Base-by-base conservation (phyloP, 257 asterid genomes). In the Datura wrightii region DNA sequence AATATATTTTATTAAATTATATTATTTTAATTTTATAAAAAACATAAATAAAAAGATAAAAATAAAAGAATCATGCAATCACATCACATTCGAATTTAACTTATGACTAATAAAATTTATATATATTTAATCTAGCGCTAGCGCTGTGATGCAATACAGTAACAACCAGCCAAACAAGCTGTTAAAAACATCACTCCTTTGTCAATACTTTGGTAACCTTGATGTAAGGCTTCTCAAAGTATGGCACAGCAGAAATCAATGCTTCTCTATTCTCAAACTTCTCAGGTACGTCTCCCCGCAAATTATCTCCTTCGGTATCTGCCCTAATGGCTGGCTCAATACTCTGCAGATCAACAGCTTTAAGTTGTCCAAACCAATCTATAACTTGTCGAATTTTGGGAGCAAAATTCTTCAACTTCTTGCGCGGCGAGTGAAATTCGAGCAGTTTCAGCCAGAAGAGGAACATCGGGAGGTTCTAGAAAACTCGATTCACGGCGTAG, bases 341-440 rank as follows among this genome's bases (percentile, higher is more conserved):
- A 86, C 93, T 94, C 86, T 90, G 89, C 78, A 96, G 95, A 89
- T 93, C 99, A 84, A 93, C 95, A 2, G 92, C 95, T 90, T 96
- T 97, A 89, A 96, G 98, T 89, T 96, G 97, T 85, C 98, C 96
- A 87, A 94, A 94, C 97, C 90, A 88, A 82, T 92, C 94, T 53
- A 93, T 89, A 58, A 95, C 96, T 91, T 93, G 92, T 39, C 65
- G 89, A 65, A 93, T 91, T 88, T 93, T 93, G 4, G 98, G 97
- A 72, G 86, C 93, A 63, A 93, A 24, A 95, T 84, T 92, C 96
- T 87, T 92, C 92, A 54, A 94, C 93, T 85, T 92, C 88, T 48
- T 87, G 80, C 11, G 91, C 85, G n/a, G 92, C 88, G 82, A 95
- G 92, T 65, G 94, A 94, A 86, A 95, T 95, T 24, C 87, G 94